A percentile compares a stretch with the other conserved stretches of the same genome.
These are phyloP conservation scores for Russula vinacea DNA, from an alignment of 768 basidiomycete species.

Conservation along the genomic window DNA sequence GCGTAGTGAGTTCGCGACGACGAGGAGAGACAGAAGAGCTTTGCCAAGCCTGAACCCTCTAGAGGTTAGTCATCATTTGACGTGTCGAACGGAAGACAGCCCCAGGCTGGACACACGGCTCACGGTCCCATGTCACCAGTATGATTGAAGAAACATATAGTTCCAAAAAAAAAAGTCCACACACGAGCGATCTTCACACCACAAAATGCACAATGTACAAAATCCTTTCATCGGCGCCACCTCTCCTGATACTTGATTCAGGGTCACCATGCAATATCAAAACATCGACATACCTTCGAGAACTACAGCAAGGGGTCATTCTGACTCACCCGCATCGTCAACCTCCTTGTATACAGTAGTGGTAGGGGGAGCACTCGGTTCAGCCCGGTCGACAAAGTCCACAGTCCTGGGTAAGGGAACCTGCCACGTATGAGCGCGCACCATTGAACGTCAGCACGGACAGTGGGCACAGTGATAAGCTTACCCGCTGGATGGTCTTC, in stretches of 20 bases:
- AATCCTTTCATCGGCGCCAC: too few species aligned
- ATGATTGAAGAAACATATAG: too few species aligned
- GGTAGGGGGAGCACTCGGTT: not conserved
- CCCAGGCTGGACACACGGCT: too few species aligned
- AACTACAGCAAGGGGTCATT: not conserved
- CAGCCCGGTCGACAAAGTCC: too few species aligned
- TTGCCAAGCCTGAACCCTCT: too few species aligned
- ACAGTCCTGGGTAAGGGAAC: conserved; percentile 1
- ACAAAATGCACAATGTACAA: not conserved
- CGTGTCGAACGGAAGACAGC: too few species aligned
- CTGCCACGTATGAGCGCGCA: not conserved
- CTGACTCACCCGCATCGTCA: not conserved
- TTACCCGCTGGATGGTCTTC: conserved; percentile 4
- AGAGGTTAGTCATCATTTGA: too few species aligned
- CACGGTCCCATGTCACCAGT: too few species aligned
- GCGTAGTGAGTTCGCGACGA: too few species aligned
- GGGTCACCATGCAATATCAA: not conserved
- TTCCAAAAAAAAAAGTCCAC: not conserved
- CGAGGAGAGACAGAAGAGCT: too few species aligned
- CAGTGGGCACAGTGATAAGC: not conserved
- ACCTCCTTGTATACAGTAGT: too few species aligned
- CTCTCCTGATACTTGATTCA: not conserved
- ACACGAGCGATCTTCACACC: not conserved
- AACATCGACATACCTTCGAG: not conserved
- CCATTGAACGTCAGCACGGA: not conserved